phyloP scores from a whole-genome alignment of 768 basidiomycete species.

The Naganishia randhawae region DNA sequence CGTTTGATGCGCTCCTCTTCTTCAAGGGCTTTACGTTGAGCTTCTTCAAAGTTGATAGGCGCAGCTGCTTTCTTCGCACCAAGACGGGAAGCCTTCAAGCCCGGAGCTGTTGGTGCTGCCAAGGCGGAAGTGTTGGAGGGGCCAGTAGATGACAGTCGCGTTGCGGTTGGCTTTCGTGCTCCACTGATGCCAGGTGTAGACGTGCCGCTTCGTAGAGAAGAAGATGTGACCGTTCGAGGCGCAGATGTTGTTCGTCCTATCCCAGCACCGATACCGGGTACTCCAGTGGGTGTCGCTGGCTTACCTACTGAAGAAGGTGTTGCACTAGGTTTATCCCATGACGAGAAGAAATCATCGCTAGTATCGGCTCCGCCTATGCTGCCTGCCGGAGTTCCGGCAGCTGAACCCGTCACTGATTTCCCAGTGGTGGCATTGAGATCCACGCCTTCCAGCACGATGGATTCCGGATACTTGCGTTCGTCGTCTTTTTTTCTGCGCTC shows the following conservation, averaged over 20 bases:
- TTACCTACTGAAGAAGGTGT: conserved; percentile 37
- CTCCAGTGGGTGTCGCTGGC: conserved; percentile 57
- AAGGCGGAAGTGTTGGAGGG: conserved; percentile 35
- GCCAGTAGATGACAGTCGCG: conserved; percentile 40
- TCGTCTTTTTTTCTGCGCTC: conserved; percentile 76
- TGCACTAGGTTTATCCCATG: conserved; percentile 69
- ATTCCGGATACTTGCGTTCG: conserved; percentile 64
- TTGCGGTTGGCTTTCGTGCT: conserved; percentile 53
- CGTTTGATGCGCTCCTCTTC: conserved; percentile 90
- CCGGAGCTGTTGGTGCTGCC: conserved; percentile 49
- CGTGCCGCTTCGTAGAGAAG: conserved; percentile 45
- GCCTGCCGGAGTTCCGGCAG: conserved; percentile 24
- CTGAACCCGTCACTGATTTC: conserved; percentile 47
- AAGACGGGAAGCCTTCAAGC: conserved; percentile 62
- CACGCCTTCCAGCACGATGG: conserved; percentile 78
- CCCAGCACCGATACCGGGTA: conserved; percentile 37
- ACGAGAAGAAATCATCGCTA: conserved; percentile 86
- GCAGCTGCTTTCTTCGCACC: conserved; percentile 81
- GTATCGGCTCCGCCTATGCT: conserved; percentile 48
- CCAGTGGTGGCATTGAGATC: conserved; percentile 51
- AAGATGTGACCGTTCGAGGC: conserved; percentile 53
- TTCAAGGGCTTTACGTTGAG: conserved; percentile 80
- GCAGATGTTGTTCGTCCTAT: conserved; percentile 35
- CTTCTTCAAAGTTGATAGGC: conserved; percentile 88
- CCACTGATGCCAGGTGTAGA: conserved; percentile 43